Base-by-base conservation (phyloP, 352 stramenopile genomes). In the Globisporangium recalcitrans region DNA sequence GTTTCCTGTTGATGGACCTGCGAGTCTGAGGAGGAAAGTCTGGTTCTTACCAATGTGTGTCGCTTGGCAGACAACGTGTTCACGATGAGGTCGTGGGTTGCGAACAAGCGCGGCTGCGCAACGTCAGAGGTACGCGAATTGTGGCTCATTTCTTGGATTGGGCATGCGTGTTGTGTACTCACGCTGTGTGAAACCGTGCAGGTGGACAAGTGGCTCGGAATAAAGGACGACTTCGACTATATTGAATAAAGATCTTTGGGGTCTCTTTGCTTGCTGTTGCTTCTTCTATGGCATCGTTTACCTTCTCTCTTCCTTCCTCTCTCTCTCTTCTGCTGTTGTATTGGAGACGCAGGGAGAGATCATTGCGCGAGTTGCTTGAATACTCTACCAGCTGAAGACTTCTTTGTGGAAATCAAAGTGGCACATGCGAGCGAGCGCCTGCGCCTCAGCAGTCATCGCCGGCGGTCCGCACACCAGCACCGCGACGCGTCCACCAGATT, bases 151-250 rank as follows among this genome's bases (percentile, higher is more conserved):
- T 40, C 34, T 40, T 40, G 34, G 13, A 16, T 40, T 26, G 7
- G 13, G 34, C 16, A 21, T 26, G 46, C 52, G 16, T 13, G n/a
- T 2, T 14, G 19, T 19, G 22, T 69, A 9, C 26, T 61, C 9
- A 65, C n/a, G 13, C 5, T 49, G 11, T 6, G 51, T 16, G 1
- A 42, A 47, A 24, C n/a, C 59, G 9, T n/a, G 8, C 59, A 91
- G 81, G 80, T 89, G 29, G 82, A 94, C 68, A 94, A 94, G 64
- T 93, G 83, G 85, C 81, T 94, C 9, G 83, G 77, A 5, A 86
- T 94, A 54, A 86, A 91, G 48, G 85, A 94, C 60, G 83, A 94
- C 60, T 94, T 94, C 52, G 85, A 94, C 70, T 94, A 94, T 52
- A 64, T 94, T 22, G 85, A 90, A 51, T 66, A 61, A 58, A 14